Percentiles rank a stretch among this genome's conserved stretches.
phyloP scores from a whole-genome alignment of 2,329 filamentous ascomycete genomes.

The Verticillium longisporum region DNA sequence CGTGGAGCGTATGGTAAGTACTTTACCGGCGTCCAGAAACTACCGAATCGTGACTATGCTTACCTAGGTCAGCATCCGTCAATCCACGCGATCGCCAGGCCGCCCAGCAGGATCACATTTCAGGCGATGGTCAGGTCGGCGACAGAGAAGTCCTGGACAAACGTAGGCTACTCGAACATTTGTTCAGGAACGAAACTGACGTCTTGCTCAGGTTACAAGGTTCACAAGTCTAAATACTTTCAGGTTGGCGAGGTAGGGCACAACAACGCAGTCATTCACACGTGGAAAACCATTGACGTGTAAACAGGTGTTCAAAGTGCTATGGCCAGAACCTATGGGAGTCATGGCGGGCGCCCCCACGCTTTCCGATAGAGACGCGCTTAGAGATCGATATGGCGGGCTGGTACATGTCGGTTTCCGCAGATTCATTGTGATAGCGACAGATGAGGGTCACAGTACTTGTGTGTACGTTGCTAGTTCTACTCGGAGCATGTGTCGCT shows the following conservation, averaged over 20 bases:
- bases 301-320: slow-evolving; percentile 45
- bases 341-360: slow-evolving; percentile 20
- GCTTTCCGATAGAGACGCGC: slow-evolving; percentile 24
- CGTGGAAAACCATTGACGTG: not conserved
- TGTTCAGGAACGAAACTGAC: not conserved
- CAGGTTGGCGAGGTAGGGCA: slow-evolving; percentile 31
- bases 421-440: slow-evolving; percentile 47
- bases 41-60: not conserved
- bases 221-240: slow-evolving; percentile 31
- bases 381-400: slow-evolving; percentile 25
- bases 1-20: slow-evolving; percentile 7
- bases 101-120: too few species aligned
- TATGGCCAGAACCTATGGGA: slow-evolving; percentile 47
- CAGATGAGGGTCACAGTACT: slow-evolving; percentile 43
- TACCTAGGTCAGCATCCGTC: not conserved
- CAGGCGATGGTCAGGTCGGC: not conserved
- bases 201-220: slow-evolving; percentile 25
- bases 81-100: not conserved
- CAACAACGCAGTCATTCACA: not conserved
- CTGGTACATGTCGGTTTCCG: slow-evolving; percentile 42
- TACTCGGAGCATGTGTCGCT: not conserved
- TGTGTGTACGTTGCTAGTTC: slow-evolving; percentile 41
- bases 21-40: too few species aligned
- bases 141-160: slow-evolving; percentile 21
- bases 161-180: slow-evolving; percentile 20